These are phyloP conservation scores for Hypomyces perniciosus DNA, from an alignment of 2,329 filamentous ascomycete species.

Conservation along the genomic window DNA sequence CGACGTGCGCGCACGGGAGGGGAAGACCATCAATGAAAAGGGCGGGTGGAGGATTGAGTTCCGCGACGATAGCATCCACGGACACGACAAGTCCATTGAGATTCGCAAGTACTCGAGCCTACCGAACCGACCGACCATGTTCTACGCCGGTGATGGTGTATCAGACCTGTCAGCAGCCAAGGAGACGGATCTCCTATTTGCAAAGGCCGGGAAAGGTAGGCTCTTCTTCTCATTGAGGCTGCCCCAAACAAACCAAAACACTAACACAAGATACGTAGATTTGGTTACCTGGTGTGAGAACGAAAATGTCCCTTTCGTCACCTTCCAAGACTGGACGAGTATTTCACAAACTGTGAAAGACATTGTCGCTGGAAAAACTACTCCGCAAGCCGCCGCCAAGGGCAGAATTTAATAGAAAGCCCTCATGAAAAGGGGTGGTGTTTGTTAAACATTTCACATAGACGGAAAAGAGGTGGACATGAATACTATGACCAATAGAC, in stretches of 20 bases:
- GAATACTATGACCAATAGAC: neutral
- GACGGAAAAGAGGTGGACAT: neutral
- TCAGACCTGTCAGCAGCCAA: conserved; percentile 87
- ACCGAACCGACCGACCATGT: conserved; percentile 71
- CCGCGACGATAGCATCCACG: conserved; percentile 82
- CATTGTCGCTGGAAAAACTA: conserved; percentile 67
- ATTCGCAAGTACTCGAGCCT: conserved; percentile 80
- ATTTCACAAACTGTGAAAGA: conserved; percentile 72
- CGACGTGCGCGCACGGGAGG: conserved; percentile 56
- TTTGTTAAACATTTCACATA: neutral
- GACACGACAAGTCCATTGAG: conserved; percentile 94
- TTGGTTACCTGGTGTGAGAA: conserved; percentile 81
- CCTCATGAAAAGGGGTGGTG: neutral
- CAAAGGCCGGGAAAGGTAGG: conserved; percentile 80
- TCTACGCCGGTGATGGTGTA: conserved; percentile 93
- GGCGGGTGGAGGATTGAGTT: conserved; percentile 84
- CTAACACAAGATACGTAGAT: conserved; percentile 44
- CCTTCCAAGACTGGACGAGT: conserved; percentile 76
- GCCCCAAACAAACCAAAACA: neutral
- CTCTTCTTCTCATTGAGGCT: conserved; percentile 7
- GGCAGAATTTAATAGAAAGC: conserved; percentile 32
- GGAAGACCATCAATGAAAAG: conserved; percentile 70
- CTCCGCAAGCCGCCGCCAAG: conserved; percentile 62
- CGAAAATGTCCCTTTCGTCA: conserved; percentile 78
- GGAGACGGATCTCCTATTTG: conserved; percentile 90